Base-by-base conservation (phyloP, 441 rosid genomes). In the Pelargonium fulgidum region DNA sequence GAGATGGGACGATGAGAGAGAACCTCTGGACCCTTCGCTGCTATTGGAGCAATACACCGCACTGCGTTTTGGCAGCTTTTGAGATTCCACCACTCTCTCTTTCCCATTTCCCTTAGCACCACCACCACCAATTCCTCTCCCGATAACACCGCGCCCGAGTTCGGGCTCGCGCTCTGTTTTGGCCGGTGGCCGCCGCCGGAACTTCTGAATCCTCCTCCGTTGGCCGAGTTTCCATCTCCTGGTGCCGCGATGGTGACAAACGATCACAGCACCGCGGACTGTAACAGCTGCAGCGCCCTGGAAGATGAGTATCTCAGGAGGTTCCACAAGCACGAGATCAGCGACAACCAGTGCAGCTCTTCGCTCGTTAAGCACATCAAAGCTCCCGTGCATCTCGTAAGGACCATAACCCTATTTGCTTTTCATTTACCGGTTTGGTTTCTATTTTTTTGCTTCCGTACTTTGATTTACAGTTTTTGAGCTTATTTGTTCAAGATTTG, bases 361-460 rank as follows among this genome's bases (percentile, higher is more conserved):
- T 64, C 80, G 14, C 81, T 81, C 44, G 75, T 73, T 56, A 80
- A 78, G 70, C 85, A 79, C 81, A 75, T 81, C 79, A 79, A 71
- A 76, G 86, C 87, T 69, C 87, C 83, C 0, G 78, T 79, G 50
- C 80, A 56, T 72, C 83, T 76, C 2, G 86, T 81, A 73, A 76
- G 52, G 17, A 50, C 50, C 13, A 9, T 11, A 62, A 61, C 50
- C 67, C 1, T 22, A 22, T 58, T 26, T 42, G n/a, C 26, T 67
- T 11, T 29, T 48, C 16, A 14, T 20, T 71, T 36, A 0, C 1
- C 1, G n/a, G n/a, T 22, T 10, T 41, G 13, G 42, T 44, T 67
- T 33, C 62, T n/a, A n/a, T n/a, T n/a, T n/a, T 29, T 56, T 2
- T 17, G 12, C 2, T 44, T 62, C 66, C 17, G 12, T 58, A 11